These are phyloP conservation scores for Sungouiozyma ichnusensis DNA, from an alignment of 805 yeast species.

Conservation along the genomic window DNA sequence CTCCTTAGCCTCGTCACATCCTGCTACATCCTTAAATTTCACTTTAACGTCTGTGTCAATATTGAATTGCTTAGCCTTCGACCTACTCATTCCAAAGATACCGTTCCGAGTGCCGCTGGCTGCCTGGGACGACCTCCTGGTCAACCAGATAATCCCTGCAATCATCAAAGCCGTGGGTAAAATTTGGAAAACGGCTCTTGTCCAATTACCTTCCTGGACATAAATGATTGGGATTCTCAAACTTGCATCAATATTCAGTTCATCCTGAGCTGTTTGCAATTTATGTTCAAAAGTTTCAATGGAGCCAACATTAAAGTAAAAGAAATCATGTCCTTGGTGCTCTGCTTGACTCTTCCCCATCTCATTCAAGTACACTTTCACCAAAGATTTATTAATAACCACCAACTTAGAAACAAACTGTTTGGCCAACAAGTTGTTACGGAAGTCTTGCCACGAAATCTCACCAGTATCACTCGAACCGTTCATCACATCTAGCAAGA, in stretches of 20 bases:
- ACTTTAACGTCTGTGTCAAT: constrained; percentile 85
- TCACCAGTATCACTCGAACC: constrained; percentile 35
- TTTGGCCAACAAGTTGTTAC: constrained; percentile 59
- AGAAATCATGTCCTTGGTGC: constrained; percentile 27
- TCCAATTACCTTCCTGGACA: constrained; percentile 56
- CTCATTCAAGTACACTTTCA: constrained; percentile 57
- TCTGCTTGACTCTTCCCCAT: constrained; percentile 40
- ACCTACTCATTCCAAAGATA: constrained; percentile 82
- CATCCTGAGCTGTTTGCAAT: constrained; percentile 65
- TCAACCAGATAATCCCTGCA: constrained; percentile 80
- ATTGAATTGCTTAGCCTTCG: constrained; percentile 84
- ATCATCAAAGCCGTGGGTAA: constrained; percentile 83
- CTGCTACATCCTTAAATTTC: constrained; percentile 91
- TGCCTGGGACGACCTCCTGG: constrained; percentile 45
- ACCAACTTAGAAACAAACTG: constrained; percentile 64
- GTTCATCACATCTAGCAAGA: constrained; percentile 23
- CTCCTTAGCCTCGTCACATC: constrained; percentile 91
- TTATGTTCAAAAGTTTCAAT: constrained; percentile 79
- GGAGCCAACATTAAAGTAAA: constrained; percentile 74
- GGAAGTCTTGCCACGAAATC: constrained; percentile 87
- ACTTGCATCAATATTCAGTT: constrained; percentile 46
- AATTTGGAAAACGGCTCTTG: constrained; percentile 57
- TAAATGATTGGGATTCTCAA: constrained; percentile 77
- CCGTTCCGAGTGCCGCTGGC: constrained; percentile 54
- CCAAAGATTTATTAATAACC: constrained; percentile 69